Evolutionary conservation across 345 rosid species (phyloP), one percentile per base, ranked within the genome.

Genomic region (Hibiscus tridactylites): DNA sequence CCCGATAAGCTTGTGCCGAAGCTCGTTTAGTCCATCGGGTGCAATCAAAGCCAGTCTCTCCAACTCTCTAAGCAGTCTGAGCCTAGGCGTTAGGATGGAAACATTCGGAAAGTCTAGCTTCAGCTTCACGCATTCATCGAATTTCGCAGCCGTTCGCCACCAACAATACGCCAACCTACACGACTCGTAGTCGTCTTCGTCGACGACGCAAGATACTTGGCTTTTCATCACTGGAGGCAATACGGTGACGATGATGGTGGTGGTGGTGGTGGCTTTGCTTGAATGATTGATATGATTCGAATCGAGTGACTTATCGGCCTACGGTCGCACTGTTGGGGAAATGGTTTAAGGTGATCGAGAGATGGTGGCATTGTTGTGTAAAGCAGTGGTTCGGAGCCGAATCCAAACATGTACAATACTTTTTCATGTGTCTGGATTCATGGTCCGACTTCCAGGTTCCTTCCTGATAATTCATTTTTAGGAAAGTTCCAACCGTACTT

Each of bases 11-110:
- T 82, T 86, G 75, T 85, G 85, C 28, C 87, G 78, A n/a, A 85
- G 79, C 81, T 88, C 92, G 46, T 72, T 79, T 54, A 88, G 81
- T 42, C 90, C 92, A 19, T 83, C 81, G 11, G 81, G 46, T 3
- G 87, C 86, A 61, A 84, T 74, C 65, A 83, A 42, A 58, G 87
- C 88, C 84, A 84, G 69, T 71, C 92, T 82, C 74, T 86, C 90
- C 46, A 86, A 17, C 61, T 86, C 92, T 67, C 84, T 80, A 16
- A 88, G 74, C 62, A 81, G 54, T 75, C 83, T 78, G 49, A 83
- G 67, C 65, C 83, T 84, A 19, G 92, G 85, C 1, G 87, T 79
- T 19, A 86, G 77, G 5, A 56, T 71, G 4, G 81, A 78, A 49
- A 80, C 67, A 15, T 71, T 62, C 16, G 81, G 82, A 21, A 78